Conservation (phyloP, 1,139 yeast species). For the Suhomyces bokatorum region DNA sequence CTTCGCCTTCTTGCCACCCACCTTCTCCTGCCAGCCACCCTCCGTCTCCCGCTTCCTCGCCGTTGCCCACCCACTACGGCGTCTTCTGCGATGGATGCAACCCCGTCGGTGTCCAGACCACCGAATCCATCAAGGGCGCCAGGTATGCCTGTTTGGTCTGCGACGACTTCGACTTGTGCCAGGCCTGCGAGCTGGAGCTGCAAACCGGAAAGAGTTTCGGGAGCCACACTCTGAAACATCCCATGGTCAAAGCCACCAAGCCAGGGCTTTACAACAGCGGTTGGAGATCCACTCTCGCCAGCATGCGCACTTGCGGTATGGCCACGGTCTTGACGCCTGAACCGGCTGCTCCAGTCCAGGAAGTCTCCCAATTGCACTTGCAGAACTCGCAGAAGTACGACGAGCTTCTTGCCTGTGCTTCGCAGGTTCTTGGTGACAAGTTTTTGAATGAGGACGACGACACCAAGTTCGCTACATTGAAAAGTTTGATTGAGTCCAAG, state of each 20-base stretch:
- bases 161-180: slow-evolving; percentile 57
- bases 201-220: slow-evolving; percentile 16
- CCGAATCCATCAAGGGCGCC: slow-evolving; percentile 43
- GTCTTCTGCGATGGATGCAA: slow-evolving; percentile 45
- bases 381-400: slow-evolving; percentile 29
- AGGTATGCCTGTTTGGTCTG: slow-evolving; percentile 60
- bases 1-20: not conserved
- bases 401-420: slow-evolving; percentile 14
- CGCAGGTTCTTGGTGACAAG: slow-evolving; percentile 1
- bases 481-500: slow-evolving; percentile 11
- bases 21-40: not conserved
- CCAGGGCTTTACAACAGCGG: slow-evolving; percentile 17
- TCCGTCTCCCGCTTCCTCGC: not conserved
- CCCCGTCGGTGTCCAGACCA: slow-evolving; percentile 20
- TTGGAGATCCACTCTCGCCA: not conserved
- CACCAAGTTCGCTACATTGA: slow-evolving; percentile 9
- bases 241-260: slow-evolving; percentile 31
- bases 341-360: slow-evolving; percentile 5
- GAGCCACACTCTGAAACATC: slow-evolving; percentile 33
- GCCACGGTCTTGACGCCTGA: too few species aligned
- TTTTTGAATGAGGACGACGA: slow-evolving; percentile 4
- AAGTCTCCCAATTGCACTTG: not conserved
- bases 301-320: slow-evolving; percentile 10
- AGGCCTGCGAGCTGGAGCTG: slow-evolving; percentile 40
- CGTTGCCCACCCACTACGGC: slow-evolving; percentile 38